Evolutionary conservation across 306 rosid species (phyloP), one percentile per base, ranked within the genome.

Genomic region (Vigna unguiculata): DNA sequence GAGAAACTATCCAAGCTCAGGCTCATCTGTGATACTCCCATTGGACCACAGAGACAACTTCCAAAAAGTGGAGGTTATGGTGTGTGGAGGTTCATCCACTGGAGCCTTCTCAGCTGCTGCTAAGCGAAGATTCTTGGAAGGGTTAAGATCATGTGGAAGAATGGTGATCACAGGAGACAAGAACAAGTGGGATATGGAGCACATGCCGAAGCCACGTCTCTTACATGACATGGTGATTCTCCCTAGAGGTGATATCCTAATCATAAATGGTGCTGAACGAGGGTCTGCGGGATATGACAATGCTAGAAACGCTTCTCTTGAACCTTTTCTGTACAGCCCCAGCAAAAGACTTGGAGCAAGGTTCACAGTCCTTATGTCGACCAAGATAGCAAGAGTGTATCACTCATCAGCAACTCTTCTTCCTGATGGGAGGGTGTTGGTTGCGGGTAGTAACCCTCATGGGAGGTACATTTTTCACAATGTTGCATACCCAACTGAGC

Each of bases 21-120:
- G 96, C 49, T 94, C 98, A 0, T 91, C 97, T 0, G 94, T 84
- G 62, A 19, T 94, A 12, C 97, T 94, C 25, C 98, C 98, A 1
- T 71, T 94, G 9, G 86, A 90, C 58, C 90, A 93, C 58, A 45
- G 30, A 74, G 69, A 88, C 66, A 30, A 57, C 21, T 93, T 91
- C 48, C 70, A 43, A n/a, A 78, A 47, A 32, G 88, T 77, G 0
- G 98, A 93, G 59, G 86, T 91, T 41, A 83, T 91, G 98, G 83
- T 93, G 2, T 93, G 98, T 36, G 98, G 98, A 5, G 97, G 97
- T 14, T 81, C 98, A 51, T 76, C 93, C 19, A 25, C 69, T 1
- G 96, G 98, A 12, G 96, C 98, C 49, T 40, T 78, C 17, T 65
- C 22, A 9, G 90, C 91, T 2, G 96, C 94, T 4, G 9, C 57